phyloP scores from a whole-genome alignment of 2,329 filamentous ascomycete species.

The Parastagonospora avenae region DNA sequence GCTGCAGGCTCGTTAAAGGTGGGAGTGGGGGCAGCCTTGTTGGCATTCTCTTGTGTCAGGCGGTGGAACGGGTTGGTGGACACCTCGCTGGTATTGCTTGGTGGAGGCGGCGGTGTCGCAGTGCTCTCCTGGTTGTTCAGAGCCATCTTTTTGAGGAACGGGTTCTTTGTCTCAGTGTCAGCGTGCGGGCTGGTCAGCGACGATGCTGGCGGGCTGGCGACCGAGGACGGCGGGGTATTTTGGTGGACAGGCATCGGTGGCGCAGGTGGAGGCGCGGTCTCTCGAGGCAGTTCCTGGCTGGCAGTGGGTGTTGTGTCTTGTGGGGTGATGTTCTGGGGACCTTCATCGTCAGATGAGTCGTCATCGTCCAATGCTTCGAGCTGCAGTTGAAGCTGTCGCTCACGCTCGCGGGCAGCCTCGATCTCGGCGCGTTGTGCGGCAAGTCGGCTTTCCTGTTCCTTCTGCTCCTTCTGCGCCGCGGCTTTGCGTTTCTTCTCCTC shows the following conservation, averaged over 20 bases:
- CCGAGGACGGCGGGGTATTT: conserved; percentile 55
- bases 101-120: conserved; percentile 47
- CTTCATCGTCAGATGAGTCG: conserved; percentile 73
- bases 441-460: conserved; percentile 84
- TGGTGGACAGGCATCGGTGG: conserved; percentile 49
- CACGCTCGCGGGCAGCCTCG: conserved; percentile 86
- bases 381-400: conserved; percentile 86
- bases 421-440: conserved; percentile 88
- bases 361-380: conserved; percentile 79
- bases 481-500: conserved; percentile 95
- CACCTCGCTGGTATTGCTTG: conserved; percentile 54
- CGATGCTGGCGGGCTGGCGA: conserved; percentile 55
- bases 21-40: conserved; percentile 49
- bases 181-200: conserved; percentile 55
- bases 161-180: conserved; percentile 86
- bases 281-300: conserved; percentile 58
- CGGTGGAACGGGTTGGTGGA: conserved; percentile 94
- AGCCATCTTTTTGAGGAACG: conserved; percentile 89
- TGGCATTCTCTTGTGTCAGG: conserved; percentile 69
- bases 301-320: conserved; percentile 64
- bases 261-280: conserved; percentile 53
- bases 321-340: conserved; percentile 70
- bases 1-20: conserved; percentile 54
- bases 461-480: conserved; percentile 82
- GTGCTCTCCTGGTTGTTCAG: conserved; percentile 65